phyloP scores from a whole-genome alignment of 1,284 basidiomycete genomes.

The Sporisorium sorghi region DNA sequence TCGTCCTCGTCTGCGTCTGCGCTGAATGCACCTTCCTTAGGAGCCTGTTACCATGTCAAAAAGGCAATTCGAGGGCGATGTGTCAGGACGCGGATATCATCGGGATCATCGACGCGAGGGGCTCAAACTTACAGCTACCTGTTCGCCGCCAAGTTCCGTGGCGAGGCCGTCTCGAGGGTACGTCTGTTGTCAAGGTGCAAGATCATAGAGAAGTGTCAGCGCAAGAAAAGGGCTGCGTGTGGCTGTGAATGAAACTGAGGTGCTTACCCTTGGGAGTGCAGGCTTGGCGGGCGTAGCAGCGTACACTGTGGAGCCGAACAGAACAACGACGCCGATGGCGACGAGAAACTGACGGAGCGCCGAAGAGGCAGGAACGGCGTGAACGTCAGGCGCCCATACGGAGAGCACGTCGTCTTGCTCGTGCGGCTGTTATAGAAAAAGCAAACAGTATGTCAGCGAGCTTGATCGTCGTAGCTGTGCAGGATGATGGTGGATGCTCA shows the following conservation, averaged over 20 bases:
- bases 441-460: not conserved
- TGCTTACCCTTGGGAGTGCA: conserved; percentile 57
- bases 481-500: conserved; percentile 26
- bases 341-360: conserved; percentile 62
- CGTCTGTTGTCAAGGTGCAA: conserved; percentile 24
- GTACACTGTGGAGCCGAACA: conserved; percentile 60
- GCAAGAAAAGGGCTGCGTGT: not conserved
- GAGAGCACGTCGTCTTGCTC: conserved; percentile 67
- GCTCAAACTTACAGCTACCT: conserved; percentile 42
- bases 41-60: conserved; percentile 27
- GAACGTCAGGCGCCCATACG: conserved; percentile 68
- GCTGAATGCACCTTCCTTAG: conserved; percentile 53
- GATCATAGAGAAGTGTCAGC: conserved; percentile 1
- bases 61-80: no score
- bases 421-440: conserved; percentile 46
- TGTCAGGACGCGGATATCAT: not conserved
- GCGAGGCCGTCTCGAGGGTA: conserved; percentile 67
- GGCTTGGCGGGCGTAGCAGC: conserved; percentile 55
- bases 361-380: conserved; percentile 52
- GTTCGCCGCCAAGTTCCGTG: conserved; percentile 58
- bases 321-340: conserved; percentile 49
- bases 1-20: conserved; percentile 47
- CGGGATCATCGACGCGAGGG: not conserved
- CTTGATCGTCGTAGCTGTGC: not conserved
- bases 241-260: not conserved